Evolutionary conservation across 139 green algal genomes (phyloP).

Genomic region (Chlorella ohadii): DNA sequence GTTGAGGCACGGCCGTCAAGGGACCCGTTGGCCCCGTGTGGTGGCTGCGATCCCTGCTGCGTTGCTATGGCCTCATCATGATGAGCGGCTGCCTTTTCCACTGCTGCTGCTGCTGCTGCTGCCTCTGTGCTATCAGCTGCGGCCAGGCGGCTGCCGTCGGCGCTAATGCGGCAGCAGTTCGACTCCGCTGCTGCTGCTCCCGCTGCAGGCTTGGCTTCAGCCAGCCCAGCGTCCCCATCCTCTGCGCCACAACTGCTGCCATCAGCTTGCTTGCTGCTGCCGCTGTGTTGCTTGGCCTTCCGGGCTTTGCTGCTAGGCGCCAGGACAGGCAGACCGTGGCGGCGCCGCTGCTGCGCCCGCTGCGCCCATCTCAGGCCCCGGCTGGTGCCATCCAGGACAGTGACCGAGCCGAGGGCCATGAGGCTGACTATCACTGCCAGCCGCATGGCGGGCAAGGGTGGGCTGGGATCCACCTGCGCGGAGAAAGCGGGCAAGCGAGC

Average conservation of each 20-base stretch:
- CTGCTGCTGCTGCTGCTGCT: not conserved
- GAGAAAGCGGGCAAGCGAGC: not conserved
- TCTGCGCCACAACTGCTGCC: not conserved
- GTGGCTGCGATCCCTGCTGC: not conserved
- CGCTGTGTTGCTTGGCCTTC: not conserved
- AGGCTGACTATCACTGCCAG: conserved; percentile 1
- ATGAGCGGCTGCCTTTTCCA: not conserved
- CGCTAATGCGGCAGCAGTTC: not conserved
- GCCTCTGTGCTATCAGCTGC: not conserved
- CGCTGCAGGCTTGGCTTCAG: not conserved
- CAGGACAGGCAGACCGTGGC: not conserved
- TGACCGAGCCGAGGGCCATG: not conserved
- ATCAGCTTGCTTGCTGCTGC: not conserved
- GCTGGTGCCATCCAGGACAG: not conserved
- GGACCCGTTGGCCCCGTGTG: not conserved
- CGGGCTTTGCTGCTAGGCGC: not conserved
- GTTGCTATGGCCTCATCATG: not conserved
- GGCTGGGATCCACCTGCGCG: not conserved
- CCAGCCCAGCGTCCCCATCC: not conserved
- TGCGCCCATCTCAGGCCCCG: not conserved
- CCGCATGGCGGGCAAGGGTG: conserved; percentile 20
- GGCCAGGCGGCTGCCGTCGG: not conserved
- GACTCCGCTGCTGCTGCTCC: not conserved
- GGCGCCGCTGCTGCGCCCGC: not conserved
- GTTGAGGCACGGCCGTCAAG: not conserved